Evolutionary conservation across 352 stramenopile species (phyloP).

Genomic region (Globisporangium sylvaticum): DNA sequence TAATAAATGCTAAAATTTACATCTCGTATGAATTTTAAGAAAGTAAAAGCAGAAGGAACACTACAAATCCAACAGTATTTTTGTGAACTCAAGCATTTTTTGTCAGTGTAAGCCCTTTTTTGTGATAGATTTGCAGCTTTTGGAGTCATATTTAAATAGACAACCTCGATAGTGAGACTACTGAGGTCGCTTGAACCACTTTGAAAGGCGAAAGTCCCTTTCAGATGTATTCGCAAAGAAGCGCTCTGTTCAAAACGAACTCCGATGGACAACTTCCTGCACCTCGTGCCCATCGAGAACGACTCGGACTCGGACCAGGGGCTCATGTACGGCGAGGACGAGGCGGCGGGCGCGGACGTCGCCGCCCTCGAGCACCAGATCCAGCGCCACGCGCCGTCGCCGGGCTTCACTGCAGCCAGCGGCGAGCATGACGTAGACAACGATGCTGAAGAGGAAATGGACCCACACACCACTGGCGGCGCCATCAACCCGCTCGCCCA

Average conservation of each 20-base stretch:
- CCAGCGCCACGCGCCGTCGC: slow-evolving; percentile 19
- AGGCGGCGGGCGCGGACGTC: slow-evolving; percentile 18
- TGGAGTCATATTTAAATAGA: too few species aligned
- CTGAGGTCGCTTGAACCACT: too few species aligned
- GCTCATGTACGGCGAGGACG: slow-evolving; percentile 51
- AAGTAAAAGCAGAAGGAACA: too few species aligned
- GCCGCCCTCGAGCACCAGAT: slow-evolving; percentile 22
- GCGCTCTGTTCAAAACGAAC: neutral
- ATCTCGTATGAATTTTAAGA: too few species aligned
- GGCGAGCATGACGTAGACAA: slow-evolving; percentile 7
- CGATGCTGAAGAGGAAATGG: neutral
- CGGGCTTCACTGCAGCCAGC: slow-evolving; percentile 19
- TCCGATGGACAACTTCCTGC: slow-evolving; percentile 58
- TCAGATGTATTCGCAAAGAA: too few species aligned
- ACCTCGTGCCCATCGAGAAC: slow-evolving; percentile 38
- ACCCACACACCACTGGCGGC: neutral
- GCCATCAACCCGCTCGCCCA: neutral
- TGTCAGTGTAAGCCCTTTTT: too few species aligned
- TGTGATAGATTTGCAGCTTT: too few species aligned
- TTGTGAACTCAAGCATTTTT: too few species aligned
- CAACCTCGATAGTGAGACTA: too few species aligned
- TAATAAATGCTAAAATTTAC: too few species aligned
- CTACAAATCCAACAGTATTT: too few species aligned
- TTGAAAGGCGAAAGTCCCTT: too few species aligned
- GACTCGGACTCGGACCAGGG: slow-evolving; percentile 30